Percentiles rank a stretch among this genome's conserved stretches.
Evolutionary conservation across 2,329 filamentous ascomycete species (phyloP).

Genomic region (Monilinia laxa): DNA sequence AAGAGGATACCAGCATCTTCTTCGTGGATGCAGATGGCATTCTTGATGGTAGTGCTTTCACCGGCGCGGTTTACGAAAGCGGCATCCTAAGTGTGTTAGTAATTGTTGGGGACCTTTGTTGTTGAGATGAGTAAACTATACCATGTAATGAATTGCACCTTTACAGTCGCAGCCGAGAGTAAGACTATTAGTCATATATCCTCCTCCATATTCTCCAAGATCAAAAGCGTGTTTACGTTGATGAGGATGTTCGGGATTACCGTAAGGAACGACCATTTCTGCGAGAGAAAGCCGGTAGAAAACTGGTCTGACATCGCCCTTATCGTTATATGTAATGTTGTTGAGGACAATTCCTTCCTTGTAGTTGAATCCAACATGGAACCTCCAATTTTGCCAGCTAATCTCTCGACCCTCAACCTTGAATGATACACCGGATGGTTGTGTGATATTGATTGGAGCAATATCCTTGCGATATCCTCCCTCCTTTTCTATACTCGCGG

Average conservation of each 20-base stretch:
- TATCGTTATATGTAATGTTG: slow-evolving; percentile 88
- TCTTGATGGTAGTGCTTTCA: slow-evolving; percentile 78
- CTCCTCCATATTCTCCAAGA: slow-evolving; percentile 76
- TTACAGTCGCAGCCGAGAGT: slow-evolving; percentile 82
- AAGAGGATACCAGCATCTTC: slow-evolving; percentile 90
- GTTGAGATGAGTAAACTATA: background rate
- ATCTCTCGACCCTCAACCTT: slow-evolving; percentile 70
- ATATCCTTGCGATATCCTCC: slow-evolving; percentile 76
- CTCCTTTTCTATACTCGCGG: slow-evolving; percentile 66
- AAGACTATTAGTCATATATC: slow-evolving; percentile 80
- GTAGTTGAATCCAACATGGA: slow-evolving; percentile 95
- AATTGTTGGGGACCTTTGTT: background rate
- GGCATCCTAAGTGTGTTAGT: slow-evolving; percentile 50
- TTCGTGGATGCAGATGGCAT: slow-evolving; percentile 93
- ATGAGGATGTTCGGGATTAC: slow-evolving; percentile 76
- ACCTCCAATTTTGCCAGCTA: slow-evolving; percentile 90
- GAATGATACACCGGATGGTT: slow-evolving; percentile 88
- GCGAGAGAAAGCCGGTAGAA: slow-evolving; percentile 88
- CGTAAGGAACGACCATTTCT: slow-evolving; percentile 93
- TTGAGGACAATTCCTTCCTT: slow-evolving; percentile 86
- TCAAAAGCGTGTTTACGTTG: slow-evolving; percentile 82
- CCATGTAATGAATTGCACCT: slow-evolving; percentile 87
- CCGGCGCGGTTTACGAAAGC: slow-evolving; percentile 78
- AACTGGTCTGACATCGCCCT: slow-evolving; percentile 70
- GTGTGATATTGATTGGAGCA: slow-evolving; percentile 84